Percentiles rank a stretch among this genome's conserved stretches.
Conservation (phyloP, 768 basidiomycete genomes). For the Naganishia onofrii region DNA sequence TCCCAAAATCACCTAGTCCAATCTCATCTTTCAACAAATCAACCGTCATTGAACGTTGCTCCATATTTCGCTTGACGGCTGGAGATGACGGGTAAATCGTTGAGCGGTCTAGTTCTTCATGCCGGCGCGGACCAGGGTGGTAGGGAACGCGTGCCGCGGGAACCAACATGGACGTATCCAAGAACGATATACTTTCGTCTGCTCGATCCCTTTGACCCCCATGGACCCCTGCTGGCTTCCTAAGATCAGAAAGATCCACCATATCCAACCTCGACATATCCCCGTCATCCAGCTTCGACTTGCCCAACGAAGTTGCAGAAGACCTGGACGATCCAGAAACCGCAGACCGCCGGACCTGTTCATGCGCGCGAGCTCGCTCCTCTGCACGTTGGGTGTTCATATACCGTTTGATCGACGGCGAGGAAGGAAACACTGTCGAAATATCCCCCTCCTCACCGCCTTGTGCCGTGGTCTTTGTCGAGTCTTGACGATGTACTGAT, state of each 20-base stretch:
- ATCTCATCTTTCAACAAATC: slow-evolving; percentile 1
- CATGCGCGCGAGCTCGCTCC: background rate
- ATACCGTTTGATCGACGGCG: slow-evolving; percentile 14
- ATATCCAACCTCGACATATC: background rate
- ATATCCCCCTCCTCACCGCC: slow-evolving; percentile 1
- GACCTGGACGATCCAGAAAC: background rate
- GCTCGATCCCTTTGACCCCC: background rate
- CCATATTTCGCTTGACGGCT: slow-evolving; percentile 13
- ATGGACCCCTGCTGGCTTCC: background rate
- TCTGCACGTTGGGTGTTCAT: slow-evolving; percentile 14
- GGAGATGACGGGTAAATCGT: slow-evolving; percentile 18
- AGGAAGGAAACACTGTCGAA: slow-evolving; percentile 10
- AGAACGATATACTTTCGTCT: background rate
- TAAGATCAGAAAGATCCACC: slow-evolving; percentile 4
- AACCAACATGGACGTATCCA: too few species aligned
- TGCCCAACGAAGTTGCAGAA: too few species aligned
- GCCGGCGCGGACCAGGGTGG: background rate
- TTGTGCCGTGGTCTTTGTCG: background rate
- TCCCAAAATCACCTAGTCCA: background rate
- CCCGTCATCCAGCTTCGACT: background rate
- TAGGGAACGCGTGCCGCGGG: background rate
- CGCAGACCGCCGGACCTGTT: background rate
- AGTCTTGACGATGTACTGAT: background rate
- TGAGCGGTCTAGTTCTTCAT: background rate
- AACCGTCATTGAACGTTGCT: background rate